Evolutionary conservation across 495 filamentous ascomycete species (phyloP), one percentile per base, ranked within the genome.

Genomic region (Hyaloscypha variabilis): DNA sequence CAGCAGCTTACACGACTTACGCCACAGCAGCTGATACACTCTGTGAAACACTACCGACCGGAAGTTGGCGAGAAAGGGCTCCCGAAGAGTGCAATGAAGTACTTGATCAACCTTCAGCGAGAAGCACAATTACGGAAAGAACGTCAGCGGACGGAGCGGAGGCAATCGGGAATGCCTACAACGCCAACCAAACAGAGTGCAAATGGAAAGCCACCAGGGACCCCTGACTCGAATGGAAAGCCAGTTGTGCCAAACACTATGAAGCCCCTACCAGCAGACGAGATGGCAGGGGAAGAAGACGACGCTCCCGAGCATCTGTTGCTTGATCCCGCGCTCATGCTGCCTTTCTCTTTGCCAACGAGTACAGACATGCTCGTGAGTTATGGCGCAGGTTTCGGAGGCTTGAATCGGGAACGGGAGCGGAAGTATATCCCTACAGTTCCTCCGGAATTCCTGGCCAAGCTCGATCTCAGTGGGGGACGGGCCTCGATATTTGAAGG

Each of bases 351-450:
- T 34, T 81, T 99, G 24, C 95, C 95, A 1, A 97, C 95, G 6
- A 96, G 93, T 64, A 97, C 94, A 19, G 95, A 98, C 74, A 98
- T 99, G 95, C 82, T 97, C 66, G 83, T 99, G 42, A 93, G 87
- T 68, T 99, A 95, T 71, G 95, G 95, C 10, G 94, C 96, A 29
- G 95, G 95, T 14, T 92, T 97, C 68, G 95, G 95, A 4, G 95
- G 95, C 0, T 82, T 94, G 29, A 97, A 99, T 75, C 83, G 89
- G 59, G 95, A 99, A 74, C 82, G 93, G 52, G 95, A 95, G 73
- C 82, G 92, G 63, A 97, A 96, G 77, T 99, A 97, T 71, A 94
- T 96, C n/a, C 95, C 95, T 4, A 97, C 90, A 0, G 92, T 98
- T 28, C 93, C 96, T 26, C 89, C 94, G 2, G 95, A 99, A 76